phyloP scores from a whole-genome alignment of 2,329 filamentous ascomycete species.

The Botrytis elliptica region DNA sequence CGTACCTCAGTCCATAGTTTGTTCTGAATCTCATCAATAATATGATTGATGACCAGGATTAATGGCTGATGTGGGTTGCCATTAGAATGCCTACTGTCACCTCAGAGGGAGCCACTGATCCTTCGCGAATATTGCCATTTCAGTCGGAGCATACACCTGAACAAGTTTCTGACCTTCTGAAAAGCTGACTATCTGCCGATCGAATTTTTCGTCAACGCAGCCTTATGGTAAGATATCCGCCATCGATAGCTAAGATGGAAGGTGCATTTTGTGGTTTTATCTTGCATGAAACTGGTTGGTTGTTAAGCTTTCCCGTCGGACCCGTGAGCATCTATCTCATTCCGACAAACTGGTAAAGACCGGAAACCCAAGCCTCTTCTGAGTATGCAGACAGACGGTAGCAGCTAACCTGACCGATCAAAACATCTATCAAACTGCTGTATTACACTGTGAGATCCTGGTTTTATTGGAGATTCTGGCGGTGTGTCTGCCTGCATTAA shows the following conservation, averaged over 20 bases:
- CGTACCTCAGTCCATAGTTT: not conserved
- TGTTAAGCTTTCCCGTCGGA: conserved; percentile 5
- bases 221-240: conserved; percentile 15
- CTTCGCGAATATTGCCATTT: not conserved
- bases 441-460: not conserved
- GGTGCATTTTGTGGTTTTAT: conserved; percentile 3
- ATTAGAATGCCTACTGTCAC: not conserved
- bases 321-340: not conserved
- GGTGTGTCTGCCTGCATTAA: conserved; percentile 13
- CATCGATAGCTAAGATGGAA: conserved; percentile 1
- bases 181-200: conserved; percentile 4
- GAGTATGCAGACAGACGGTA: conserved; percentile 2
- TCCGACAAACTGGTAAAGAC: conserved; percentile 16
- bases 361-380: not conserved
- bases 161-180: not conserved
- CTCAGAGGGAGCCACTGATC: not conserved
- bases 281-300: conserved; percentile 13
- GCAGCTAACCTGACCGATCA: not conserved
- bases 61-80: not conserved
- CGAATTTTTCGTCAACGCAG: conserved; percentile 14
- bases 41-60: not conserved
- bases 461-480: not conserved
- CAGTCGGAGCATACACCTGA: not conserved
- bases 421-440: not conserved
- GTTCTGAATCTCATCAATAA: not conserved